Percentiles rank a stretch among this genome's conserved stretches.
phyloP scores from a whole-genome alignment of 2,329 filamentous ascomycete species.

The Stylonectria norvegica region DNA sequence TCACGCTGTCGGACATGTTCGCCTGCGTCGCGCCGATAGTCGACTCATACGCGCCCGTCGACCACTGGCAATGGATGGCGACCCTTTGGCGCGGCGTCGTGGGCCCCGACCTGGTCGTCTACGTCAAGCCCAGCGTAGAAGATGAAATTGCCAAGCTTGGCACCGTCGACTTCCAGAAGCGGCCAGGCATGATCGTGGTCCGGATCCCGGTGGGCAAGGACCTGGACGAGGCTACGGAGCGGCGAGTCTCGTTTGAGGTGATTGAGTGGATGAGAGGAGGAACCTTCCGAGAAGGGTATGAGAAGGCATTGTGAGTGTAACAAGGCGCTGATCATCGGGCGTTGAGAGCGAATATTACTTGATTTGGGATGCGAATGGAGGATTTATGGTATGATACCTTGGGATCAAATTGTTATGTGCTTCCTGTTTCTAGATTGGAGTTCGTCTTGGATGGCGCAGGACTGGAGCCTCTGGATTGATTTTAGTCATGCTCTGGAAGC shows the following conservation, averaged over 20 bases:
- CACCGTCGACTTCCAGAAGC: slow-evolving; percentile 54
- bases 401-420: too few relatives aligned
- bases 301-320: slow-evolving; percentile 7
- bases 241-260: slow-evolving; percentile 81
- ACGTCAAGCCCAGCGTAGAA: slow-evolving; percentile 46
- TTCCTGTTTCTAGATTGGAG: too few relatives aligned
- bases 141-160: slow-evolving; percentile 38
- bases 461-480: too few relatives aligned
- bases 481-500: too few relatives aligned
- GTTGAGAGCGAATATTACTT: not conserved
- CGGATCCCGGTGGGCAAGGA: slow-evolving; percentile 41
- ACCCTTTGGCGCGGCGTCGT: slow-evolving; percentile 86
- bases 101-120: slow-evolving; percentile 76
- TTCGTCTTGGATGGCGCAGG: too few relatives aligned
- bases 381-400: not conserved
- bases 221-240: slow-evolving; percentile 66
- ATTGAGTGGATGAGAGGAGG: slow-evolving; percentile 68
- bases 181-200: slow-evolving; percentile 53
- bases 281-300: slow-evolving; percentile 35
- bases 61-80: slow-evolving; percentile 98
- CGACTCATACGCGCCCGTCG: slow-evolving; percentile 75
- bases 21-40: slow-evolving; percentile 70
- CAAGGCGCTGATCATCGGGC: slow-evolving; percentile 4
- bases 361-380: not conserved
- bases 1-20: slow-evolving; percentile 73